A percentile compares a stretch with the other conserved stretches of the same genome.
These are phyloP conservation scores for Paecilomyces dactylethromorphus DNA, from an alignment of 2,329 filamentous ascomycete genomes.

Conservation along the genomic window DNA sequence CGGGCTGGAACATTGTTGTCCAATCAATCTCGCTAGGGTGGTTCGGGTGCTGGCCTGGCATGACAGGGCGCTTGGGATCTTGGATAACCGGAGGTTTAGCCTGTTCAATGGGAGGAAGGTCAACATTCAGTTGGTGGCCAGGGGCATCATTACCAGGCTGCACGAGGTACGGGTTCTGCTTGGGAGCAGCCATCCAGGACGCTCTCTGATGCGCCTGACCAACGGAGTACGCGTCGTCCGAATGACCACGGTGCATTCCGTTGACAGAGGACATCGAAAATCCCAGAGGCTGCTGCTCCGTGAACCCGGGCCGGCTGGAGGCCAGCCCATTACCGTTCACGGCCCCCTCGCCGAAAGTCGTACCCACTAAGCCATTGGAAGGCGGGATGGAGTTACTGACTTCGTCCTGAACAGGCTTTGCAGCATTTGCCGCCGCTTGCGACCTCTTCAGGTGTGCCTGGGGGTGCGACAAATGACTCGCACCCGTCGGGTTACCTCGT, in stretches of 20 bases:
- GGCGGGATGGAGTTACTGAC: conserved; percentile 38
- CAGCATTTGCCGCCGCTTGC: conserved; percentile 38
- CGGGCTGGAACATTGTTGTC: conserved; percentile 71
- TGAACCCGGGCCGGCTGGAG: conserved; percentile 28
- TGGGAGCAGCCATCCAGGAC: conserved; percentile 38
- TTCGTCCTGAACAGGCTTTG: conserved; percentile 38
- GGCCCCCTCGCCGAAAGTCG: conserved; percentile 35
- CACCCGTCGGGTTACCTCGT: conserved; percentile 89
- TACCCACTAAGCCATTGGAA: conserved; percentile 37
- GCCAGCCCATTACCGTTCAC: conserved; percentile 38
- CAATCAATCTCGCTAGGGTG: conserved; percentile 59
- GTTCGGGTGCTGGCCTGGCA: conserved; percentile 56
- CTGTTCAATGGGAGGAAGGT: conserved; percentile 36
- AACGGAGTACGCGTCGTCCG: conserved; percentile 28
- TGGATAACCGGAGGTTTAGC: conserved; percentile 33
- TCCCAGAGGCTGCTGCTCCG: conserved; percentile 37
- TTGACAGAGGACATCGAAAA: conserved; percentile 37
- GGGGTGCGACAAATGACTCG: conserved; percentile 88
- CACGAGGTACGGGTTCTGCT: conserved; percentile 38
- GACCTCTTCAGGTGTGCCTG: conserved; percentile 80
- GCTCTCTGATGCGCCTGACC: conserved; percentile 32
- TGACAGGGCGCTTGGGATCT: conserved; percentile 44
- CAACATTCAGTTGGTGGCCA: conserved; percentile 38
- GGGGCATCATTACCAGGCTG: conserved; percentile 34
- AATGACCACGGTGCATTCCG: conserved; percentile 34